A percentile compares a stretch with the other conserved stretches of the same genome.
phyloP scores from a whole-genome alignment of 306 rosid genomes.

The Quercus cerris region DNA sequence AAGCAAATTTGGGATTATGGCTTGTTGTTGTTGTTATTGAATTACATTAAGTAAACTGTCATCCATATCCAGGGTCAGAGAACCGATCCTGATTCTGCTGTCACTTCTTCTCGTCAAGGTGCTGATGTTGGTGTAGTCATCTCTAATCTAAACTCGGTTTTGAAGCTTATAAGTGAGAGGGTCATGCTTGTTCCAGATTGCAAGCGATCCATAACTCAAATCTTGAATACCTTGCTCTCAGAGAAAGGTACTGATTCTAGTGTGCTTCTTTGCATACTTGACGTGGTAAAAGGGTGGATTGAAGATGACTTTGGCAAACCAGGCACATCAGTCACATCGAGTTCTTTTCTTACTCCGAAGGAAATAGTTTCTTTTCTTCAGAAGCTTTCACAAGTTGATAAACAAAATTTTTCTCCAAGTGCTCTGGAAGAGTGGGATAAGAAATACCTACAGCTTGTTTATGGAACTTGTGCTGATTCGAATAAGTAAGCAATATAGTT shows the following conservation, averaged over 20 bases:
- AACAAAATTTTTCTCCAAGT: constrained; percentile 63
- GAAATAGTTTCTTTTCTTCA: constrained; percentile 93
- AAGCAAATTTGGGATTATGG: not conserved
- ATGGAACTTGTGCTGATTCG: constrained; percentile 82
- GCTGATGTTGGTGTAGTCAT: constrained; percentile 81
- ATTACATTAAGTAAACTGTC: constrained; percentile 17
- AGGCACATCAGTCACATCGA: constrained; percentile 61
- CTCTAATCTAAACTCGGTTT: constrained; percentile 76
- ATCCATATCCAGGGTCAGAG: constrained; percentile 64
- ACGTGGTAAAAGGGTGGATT: constrained; percentile 94
- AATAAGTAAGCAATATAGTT: constrained; percentile 61
- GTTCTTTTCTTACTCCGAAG: constrained; percentile 74
- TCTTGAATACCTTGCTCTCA: constrained; percentile 78
- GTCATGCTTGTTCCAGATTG: constrained; percentile 87
- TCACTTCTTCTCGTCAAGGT: constrained; percentile 84
- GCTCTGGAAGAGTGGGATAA: constrained; percentile 83
- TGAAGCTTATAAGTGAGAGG: constrained; percentile 88
- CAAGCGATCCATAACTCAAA: constrained; percentile 81
- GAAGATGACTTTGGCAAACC: constrained; percentile 80
- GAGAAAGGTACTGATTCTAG: constrained; percentile 95
- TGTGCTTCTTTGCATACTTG: constrained; percentile 94
- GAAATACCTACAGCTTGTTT: constrained; percentile 86
- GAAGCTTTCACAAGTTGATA: constrained; percentile 91
- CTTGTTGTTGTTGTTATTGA: not conserved
- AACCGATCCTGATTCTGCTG: constrained; percentile 86